These are phyloP conservation scores for Podaxis sp. DNA, from an alignment of 768 basidiomycete species.

Conservation along the genomic window DNA sequence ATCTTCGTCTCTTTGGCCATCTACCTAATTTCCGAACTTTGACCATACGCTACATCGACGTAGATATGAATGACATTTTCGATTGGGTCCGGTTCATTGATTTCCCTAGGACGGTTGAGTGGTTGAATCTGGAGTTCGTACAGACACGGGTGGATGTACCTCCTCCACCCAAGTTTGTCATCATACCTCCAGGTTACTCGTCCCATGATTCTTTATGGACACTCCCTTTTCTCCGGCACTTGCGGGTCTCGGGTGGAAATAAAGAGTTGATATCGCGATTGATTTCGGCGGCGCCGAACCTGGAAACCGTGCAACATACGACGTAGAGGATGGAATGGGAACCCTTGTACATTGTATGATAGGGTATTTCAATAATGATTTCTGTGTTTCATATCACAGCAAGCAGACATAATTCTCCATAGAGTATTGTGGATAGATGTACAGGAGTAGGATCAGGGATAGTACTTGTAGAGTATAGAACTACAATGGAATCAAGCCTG, in stretches of 20 bases:
- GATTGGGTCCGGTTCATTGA: conserved; percentile 21
- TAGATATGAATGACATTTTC: conserved; percentile 23
- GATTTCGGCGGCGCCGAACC: background rate
- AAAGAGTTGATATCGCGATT: conserved; percentile 10
- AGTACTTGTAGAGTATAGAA: background rate
- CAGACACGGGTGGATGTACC: background rate
- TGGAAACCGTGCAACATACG: background rate
- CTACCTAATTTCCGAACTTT: conserved; percentile 24
- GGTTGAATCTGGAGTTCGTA: conserved; percentile 20
- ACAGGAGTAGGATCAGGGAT: background rate
- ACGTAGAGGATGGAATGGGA: background rate
- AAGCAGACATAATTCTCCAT: background rate
- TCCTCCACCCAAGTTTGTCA: conserved; percentile 5
- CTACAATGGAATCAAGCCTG: background rate
- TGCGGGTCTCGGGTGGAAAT: conserved; percentile 14
- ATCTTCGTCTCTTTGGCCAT: conserved; percentile 18
- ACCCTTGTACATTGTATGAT: background rate
- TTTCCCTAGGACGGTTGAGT: conserved; percentile 21
- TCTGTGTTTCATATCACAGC: too few relatives aligned
- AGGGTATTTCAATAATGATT: background rate
- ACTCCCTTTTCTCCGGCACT: conserved; percentile 11
- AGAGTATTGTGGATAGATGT: background rate
- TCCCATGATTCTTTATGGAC: background rate
- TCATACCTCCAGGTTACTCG: conserved; percentile 2
- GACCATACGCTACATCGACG: conserved; percentile 21